These are phyloP conservation scores for Mycena polygramma DNA, from an alignment of 768 basidiomycete genomes.

Conservation along the genomic window DNA sequence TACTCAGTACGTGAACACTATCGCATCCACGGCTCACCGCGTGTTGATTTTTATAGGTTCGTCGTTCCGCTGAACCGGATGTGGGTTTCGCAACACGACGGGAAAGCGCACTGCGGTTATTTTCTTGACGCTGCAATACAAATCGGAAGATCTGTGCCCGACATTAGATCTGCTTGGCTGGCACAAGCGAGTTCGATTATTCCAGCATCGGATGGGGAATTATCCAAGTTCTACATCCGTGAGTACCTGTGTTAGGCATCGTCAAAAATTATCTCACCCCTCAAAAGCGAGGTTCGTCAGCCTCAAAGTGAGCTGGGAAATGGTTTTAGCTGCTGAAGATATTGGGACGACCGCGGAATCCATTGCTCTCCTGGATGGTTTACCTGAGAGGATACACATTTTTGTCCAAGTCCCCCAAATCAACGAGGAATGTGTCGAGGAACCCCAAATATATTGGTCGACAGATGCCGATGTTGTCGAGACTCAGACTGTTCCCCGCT, in stretches of 20 bases:
- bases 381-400: background rate
- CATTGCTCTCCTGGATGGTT: too few species aligned
- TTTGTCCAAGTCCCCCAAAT: background rate
- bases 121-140: background rate
- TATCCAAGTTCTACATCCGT: background rate
- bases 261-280: background rate
- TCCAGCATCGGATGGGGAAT: background rate
- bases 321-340: background rate
- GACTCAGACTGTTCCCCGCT: background rate
- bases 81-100: background rate
- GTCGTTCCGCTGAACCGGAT: background rate
- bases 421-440: background rate
- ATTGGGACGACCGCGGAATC: background rate
- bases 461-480: background rate
- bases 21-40: too few species aligned
- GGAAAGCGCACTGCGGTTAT: background rate
- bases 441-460: background rate
- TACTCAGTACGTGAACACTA: background rate
- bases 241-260: background rate
- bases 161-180: background rate
- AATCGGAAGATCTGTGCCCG: background rate
- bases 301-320: background rate
- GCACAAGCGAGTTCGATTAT: background rate
- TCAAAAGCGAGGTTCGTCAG: background rate
- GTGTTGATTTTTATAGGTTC: background rate